Conservation (phyloP, 805 yeast species). For the Starmerella stigmatis region DNA sequence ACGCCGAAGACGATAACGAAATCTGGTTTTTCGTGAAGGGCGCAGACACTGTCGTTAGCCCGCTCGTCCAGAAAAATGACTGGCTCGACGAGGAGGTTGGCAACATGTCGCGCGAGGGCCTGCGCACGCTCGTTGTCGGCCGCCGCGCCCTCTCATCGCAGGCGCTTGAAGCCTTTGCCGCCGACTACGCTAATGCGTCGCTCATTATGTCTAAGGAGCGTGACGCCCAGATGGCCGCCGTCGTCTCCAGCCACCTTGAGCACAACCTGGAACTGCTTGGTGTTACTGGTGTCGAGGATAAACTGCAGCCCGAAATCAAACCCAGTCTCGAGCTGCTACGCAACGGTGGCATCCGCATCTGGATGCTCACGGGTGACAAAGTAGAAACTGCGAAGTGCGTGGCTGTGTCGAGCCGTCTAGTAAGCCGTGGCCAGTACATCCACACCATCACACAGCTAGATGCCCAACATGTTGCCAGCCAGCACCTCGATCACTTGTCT, state of each 20-base stretch:
- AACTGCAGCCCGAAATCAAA: conserved; percentile 82
- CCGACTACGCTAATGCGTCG: conserved; percentile 60
- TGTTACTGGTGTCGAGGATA: conserved; percentile 94
- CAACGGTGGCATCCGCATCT: conserved; percentile 92
- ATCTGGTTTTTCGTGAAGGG: conserved; percentile 86
- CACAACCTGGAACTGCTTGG: conserved; percentile 78
- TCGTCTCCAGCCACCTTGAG: conserved; percentile 62
- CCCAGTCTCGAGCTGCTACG: conserved; percentile 82
- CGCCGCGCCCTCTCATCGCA: conserved; percentile 54
- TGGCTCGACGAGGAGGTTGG: conserved; percentile 98
- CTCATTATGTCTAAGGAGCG: conserved; percentile 62
- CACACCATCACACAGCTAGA: conserved; percentile 66
- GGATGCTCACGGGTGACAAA: conserved; percentile 99
- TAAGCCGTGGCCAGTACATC: conserved; percentile 86
- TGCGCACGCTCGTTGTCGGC: conserved; percentile 90
- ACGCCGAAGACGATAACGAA: conserved; percentile 47
- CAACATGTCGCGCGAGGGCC: conserved; percentile 97
- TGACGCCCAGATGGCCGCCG: conserved; percentile 60
- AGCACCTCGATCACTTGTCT: conserved; percentile 57
- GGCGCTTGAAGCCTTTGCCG: conserved; percentile 51
- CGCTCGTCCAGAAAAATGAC: conserved; percentile 73
- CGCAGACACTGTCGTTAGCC: conserved; percentile 89
- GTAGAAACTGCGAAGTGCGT: conserved; percentile 98
- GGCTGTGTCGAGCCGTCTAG: conserved; percentile 87
- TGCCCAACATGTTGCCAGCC: conserved; percentile 56